Base-by-base conservation (phyloP, 2,329 filamentous ascomycete species). In the Cladosporium cucumerinum region DNA sequence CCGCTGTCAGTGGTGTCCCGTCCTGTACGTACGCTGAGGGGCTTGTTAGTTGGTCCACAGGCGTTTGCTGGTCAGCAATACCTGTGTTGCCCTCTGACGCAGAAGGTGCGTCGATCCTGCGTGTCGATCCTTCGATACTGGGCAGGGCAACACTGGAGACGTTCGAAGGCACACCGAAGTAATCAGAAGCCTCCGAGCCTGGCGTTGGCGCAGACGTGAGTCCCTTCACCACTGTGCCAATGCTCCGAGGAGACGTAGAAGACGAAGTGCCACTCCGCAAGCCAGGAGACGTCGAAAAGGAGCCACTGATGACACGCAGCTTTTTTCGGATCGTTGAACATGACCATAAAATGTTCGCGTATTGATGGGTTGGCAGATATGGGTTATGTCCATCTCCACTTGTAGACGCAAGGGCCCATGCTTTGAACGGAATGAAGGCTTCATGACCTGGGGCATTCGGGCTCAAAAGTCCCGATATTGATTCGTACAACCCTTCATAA, bases 261-360 rank as follows among this genome's bases (percentile, higher is more conserved):
- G 82, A 16, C 64, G 69, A 66, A 23, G 66, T 66, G 25, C 68
- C 65, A 48, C 63, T 65, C 23, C 66, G 57, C 8, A 68, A 61
- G 5, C 68, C 61, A 39, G 68, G 62, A n/a, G 70, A 60, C 25
- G 69, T 62, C 46, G 65, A 66, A 66, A 73, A 74, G 6, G 74
- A 66, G 28, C 86, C 88, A 70, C 87, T 89, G 54, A 92, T 82
- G 57, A 93, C 84, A 23, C 90, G 86, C 65, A 91, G 85, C 16
- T 89, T 84, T 70, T 84, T 87, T 64, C 89, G 82, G 49, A 95
- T 71, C 0, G 89, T 92, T 28, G 85, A 89, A 67, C 84, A 88
- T 2, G 86, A 88, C 91, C 91, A 94, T 16, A 82, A 81, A 28
- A 89, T 80, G 3, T 86, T 87, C 2, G 84, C 89, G 72, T 89